phyloP scores from a whole-genome alignment of 768 basidiomycete species.

The Mycena leptocephala region DNA sequence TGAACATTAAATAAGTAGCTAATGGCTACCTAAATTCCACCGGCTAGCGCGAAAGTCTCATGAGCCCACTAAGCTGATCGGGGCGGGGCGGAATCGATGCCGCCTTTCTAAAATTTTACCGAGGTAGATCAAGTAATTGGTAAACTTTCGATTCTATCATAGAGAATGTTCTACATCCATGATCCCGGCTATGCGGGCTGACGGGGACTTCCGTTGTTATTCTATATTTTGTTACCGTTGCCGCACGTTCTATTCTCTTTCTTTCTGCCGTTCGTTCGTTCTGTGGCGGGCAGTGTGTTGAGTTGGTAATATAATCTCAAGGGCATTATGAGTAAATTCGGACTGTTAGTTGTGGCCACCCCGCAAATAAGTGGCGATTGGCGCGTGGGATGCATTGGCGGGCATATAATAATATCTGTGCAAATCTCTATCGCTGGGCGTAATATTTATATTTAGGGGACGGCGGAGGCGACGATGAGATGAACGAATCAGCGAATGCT shows the following conservation, averaged over 20 bases:
- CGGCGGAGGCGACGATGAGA: too few species aligned
- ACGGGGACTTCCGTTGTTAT: background rate
- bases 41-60: background rate
- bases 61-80: background rate
- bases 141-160: background rate
- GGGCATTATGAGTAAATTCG: too few species aligned
- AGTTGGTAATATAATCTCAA: too few species aligned
- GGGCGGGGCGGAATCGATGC: background rate
- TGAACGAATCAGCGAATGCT: too few species aligned
- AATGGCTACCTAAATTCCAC: too few species aligned
- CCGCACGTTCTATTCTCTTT: background rate
- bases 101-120: background rate
- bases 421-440: background rate
- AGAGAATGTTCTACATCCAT: background rate
- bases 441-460: too few species aligned
- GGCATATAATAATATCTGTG: background rate
- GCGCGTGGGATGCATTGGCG: background rate
- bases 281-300: too few species aligned
- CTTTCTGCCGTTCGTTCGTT: too few species aligned
- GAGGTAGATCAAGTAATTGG: background rate
- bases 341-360: too few species aligned
- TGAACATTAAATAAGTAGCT: too few species aligned
- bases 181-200: background rate
- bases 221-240: too few species aligned
- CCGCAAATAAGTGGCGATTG: slow-evolving; percentile 7